These are phyloP conservation scores for Candida awuae DNA, from an alignment of 805 yeast species.

Conservation along the genomic window DNA sequence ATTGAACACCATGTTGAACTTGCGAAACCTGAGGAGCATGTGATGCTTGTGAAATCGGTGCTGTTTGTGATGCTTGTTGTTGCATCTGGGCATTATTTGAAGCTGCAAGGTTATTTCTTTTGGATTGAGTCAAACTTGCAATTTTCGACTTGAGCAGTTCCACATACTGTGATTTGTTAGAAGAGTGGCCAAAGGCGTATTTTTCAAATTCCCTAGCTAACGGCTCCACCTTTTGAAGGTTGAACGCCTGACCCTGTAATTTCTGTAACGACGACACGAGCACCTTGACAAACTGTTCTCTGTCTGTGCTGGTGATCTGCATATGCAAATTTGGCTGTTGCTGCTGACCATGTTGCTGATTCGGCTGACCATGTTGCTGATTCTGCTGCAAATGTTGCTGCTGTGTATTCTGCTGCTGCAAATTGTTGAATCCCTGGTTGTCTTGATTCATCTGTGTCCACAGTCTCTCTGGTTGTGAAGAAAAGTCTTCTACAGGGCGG, in stretches of 20 bases:
- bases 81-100: too few relatives aligned
- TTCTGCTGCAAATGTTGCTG: too few relatives aligned
- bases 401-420: too few relatives aligned
- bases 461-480: too few relatives aligned
- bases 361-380: not conserved
- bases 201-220: slow-evolving; percentile 69
- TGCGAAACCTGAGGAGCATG: too few relatives aligned
- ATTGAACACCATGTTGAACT: too few relatives aligned
- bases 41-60: too few relatives aligned
- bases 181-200: slow-evolving; percentile 51
- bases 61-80: too few relatives aligned
- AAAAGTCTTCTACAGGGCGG: too few relatives aligned
- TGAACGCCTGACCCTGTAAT: slow-evolving; percentile 27
- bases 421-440: too few relatives aligned
- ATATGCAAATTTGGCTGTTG: slow-evolving; percentile 10
- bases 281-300: slow-evolving; percentile 27
- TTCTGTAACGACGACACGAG: slow-evolving; percentile 27
- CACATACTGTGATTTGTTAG: slow-evolving; percentile 50
- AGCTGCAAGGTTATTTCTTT: slow-evolving; percentile 20
- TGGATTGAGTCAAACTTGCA: slow-evolving; percentile 31
- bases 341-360: slow-evolving; percentile 7
- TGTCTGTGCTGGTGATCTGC: slow-evolving; percentile 25
- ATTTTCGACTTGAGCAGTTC: slow-evolving; percentile 38
- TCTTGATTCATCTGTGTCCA: too few relatives aligned
- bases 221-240: slow-evolving; percentile 35